These are phyloP conservation scores for Colletotrichum gigasporum DNA, from an alignment of 2,329 filamentous ascomycete genomes.

Conservation along the genomic window DNA sequence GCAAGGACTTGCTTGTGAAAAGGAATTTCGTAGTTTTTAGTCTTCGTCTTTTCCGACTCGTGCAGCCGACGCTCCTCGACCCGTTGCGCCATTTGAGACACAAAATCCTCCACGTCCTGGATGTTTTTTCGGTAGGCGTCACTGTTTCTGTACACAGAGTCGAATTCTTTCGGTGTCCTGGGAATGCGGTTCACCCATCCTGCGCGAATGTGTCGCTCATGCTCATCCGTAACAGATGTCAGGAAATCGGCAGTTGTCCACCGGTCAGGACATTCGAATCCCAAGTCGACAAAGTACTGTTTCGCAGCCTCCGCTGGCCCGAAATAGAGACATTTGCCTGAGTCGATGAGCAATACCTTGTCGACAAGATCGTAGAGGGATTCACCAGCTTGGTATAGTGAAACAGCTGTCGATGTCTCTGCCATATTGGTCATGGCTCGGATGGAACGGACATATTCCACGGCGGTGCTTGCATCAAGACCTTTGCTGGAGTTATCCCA, in stretches of 20 bases:
- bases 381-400: constrained; percentile 71
- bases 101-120: constrained; percentile 62
- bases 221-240: constrained; percentile 74
- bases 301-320: constrained; percentile 71
- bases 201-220: constrained; percentile 60
- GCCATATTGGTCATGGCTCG: constrained; percentile 74
- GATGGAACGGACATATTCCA: constrained; percentile 72
- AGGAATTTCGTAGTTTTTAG: constrained; percentile 62
- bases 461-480: constrained; percentile 71
- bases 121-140: constrained; percentile 51
- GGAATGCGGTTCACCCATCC: constrained; percentile 58
- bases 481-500: constrained; percentile 79
- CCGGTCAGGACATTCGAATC: constrained; percentile 76
- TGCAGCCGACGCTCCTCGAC: constrained; percentile 49
- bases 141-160: constrained; percentile 58
- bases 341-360: constrained; percentile 74
- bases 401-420: constrained; percentile 67
- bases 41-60: constrained; percentile 47
- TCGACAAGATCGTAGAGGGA: constrained; percentile 67
- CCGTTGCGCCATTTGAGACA: constrained; percentile 58
- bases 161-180: constrained; percentile 71
- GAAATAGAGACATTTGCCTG: constrained; percentile 77
- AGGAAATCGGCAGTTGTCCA: constrained; percentile 81
- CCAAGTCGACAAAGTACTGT: constrained; percentile 75
- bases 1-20: constrained; percentile 60